A percentile compares a stretch with the other conserved stretches of the same genome.
These are phyloP conservation scores for Sanghuangporus baumii DNA, from an alignment of 1,284 basidiomycete genomes.

Conservation along the genomic window DNA sequence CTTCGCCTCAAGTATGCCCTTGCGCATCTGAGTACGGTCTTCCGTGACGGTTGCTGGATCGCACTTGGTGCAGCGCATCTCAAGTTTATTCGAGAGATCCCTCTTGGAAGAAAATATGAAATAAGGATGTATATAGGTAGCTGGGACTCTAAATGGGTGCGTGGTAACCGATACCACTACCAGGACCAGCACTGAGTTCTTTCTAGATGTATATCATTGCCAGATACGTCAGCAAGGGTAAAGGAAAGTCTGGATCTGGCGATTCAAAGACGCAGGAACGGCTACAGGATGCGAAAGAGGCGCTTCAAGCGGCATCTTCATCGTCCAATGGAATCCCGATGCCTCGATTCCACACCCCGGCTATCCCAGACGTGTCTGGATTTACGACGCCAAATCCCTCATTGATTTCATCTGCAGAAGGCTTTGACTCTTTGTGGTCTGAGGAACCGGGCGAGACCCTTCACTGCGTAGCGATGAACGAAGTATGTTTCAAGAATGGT, in stretches of 20 bases:
- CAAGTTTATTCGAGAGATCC: slow-evolving; percentile 75
- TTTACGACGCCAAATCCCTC: slow-evolving; percentile 22
- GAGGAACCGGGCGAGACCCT: slow-evolving; percentile 32
- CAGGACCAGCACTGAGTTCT: neutral
- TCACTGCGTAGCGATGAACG: slow-evolving; percentile 64
- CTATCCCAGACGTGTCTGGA: slow-evolving; percentile 6
- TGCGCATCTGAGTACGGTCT: slow-evolving; percentile 56
- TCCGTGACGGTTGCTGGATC: slow-evolving; percentile 61
- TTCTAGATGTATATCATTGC: slow-evolving; percentile 56
- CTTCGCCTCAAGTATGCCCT: slow-evolving; percentile 43
- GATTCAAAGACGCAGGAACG: slow-evolving; percentile 14
- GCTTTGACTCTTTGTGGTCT: slow-evolving; percentile 9
- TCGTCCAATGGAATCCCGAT: slow-evolving; percentile 19
- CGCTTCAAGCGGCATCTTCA: slow-evolving; percentile 19
- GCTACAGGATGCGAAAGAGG: slow-evolving; percentile 10
- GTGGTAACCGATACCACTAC: slow-evolving; percentile 22
- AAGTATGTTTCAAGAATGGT: slow-evolving; percentile 70
- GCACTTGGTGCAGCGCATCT: slow-evolving; percentile 72
- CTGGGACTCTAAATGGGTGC: slow-evolving; percentile 87
- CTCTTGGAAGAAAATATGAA: slow-evolving; percentile 65
- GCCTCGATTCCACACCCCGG: slow-evolving; percentile 25
- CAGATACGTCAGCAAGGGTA: slow-evolving; percentile 62
- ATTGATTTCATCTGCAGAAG: slow-evolving; percentile 14
- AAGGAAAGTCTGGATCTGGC: slow-evolving; percentile 16
- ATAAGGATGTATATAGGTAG: slow-evolving; percentile 59